A percentile compares a stretch with the other conserved stretches of the same genome.
These are phyloP conservation scores for Boletus rubropictus DNA, from an alignment of 768 basidiomycete species.

Conservation along the genomic window DNA sequence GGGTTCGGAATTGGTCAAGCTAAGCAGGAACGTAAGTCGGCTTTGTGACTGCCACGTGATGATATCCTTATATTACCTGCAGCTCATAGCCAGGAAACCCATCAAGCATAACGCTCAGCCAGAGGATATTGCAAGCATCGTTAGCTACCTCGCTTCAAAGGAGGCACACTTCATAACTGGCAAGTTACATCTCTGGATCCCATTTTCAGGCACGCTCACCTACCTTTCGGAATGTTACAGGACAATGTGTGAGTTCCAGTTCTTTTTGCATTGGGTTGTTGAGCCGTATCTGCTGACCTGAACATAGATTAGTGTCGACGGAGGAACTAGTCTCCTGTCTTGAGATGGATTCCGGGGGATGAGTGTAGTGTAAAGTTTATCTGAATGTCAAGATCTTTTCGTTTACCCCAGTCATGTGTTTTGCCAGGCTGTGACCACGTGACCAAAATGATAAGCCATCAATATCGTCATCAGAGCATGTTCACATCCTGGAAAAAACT, in stretches of 20 bases:
- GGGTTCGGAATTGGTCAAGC: background rate
- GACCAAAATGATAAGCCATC: no score
- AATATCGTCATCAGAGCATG: no score
- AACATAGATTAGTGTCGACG: conserved; percentile 6
- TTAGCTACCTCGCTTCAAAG: conserved; percentile 32
- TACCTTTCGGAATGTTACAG: background rate
- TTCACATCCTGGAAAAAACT: no score
- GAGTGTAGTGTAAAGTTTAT: no score
- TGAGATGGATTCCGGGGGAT: background rate
- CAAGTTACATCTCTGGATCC: background rate
- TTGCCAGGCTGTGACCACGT: no score
- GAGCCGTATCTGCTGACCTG: background rate
- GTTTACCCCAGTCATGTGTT: no score
- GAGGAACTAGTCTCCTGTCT: background rate
- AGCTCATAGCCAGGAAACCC: background rate
- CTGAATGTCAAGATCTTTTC: no score
- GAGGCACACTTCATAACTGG: conserved; percentile 35
- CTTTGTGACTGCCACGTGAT: background rate
- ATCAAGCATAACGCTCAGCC: conserved; percentile 23
- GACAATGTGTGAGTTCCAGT: conserved; percentile 9
- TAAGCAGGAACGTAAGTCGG: background rate
- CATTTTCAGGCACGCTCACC: background rate
- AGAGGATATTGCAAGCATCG: conserved; percentile 28
- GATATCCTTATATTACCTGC: no score
- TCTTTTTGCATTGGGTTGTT: background rate